A percentile compares a stretch with the other conserved stretches of the same genome.
These are phyloP conservation scores for Tolypocladium pustulatum DNA, from an alignment of 2,329 filamentous ascomycete species.

Conservation along the genomic window DNA sequence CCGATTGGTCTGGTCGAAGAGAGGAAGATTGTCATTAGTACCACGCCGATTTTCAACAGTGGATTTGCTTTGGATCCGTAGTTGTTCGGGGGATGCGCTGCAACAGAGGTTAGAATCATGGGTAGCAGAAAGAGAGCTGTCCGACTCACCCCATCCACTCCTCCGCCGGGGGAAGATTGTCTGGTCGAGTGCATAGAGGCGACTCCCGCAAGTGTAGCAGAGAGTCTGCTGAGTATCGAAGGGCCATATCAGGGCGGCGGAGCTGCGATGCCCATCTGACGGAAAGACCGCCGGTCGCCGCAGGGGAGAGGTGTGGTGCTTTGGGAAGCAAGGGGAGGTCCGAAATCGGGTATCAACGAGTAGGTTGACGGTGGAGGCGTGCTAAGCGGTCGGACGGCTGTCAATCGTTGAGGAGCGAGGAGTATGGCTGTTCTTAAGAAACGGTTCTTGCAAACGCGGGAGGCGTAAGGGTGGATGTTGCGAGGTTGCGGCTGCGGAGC, in stretches of 20 bases:
- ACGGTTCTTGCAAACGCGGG: not conserved
- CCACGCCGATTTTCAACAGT: slow-evolving; percentile 32
- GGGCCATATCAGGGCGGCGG: slow-evolving; percentile 32
- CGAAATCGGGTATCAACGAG: not conserved
- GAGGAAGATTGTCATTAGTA: slow-evolving; percentile 24
- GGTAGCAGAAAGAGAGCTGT: not conserved
- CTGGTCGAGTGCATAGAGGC: slow-evolving; percentile 72
- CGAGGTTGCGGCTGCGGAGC: not conserved
- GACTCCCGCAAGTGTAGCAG: slow-evolving; percentile 69
- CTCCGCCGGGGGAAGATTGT: slow-evolving; percentile 69
- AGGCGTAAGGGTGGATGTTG: not conserved
- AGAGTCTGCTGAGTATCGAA: slow-evolving; percentile 66
- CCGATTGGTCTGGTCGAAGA: slow-evolving; percentile 39
- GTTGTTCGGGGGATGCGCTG: slow-evolving; percentile 34
- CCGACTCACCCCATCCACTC: slow-evolving; percentile 87
- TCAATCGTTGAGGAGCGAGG: not conserved
- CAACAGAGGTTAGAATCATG: slow-evolving; percentile 2
- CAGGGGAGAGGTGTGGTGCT: not conserved
- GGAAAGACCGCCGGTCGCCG: slow-evolving; percentile 11
- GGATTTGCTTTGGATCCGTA: slow-evolving; percentile 33
- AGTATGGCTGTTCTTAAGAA: not conserved
- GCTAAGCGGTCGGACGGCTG: not conserved
- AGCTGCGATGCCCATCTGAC: slow-evolving; percentile 27
- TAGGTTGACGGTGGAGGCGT: not conserved
- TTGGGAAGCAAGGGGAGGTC: not conserved